Evolutionary conservation across 2,329 filamentous ascomycete genomes (phyloP).

Genomic region (Clarireedia monteithiana): DNA sequence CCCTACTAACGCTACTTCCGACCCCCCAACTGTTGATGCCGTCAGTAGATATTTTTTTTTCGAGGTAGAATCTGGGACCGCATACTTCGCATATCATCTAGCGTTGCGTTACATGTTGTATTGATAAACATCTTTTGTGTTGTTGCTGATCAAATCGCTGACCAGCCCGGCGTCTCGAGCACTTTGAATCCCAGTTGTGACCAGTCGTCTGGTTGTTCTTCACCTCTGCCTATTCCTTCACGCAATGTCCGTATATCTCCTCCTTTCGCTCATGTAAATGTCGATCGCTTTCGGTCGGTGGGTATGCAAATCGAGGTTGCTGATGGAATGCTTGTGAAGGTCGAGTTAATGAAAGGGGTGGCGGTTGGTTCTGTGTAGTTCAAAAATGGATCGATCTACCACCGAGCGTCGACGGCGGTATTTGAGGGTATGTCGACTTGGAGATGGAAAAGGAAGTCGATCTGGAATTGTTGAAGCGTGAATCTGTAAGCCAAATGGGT

Average conservation of each 20-base stretch:
- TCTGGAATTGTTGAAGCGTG: neutral
- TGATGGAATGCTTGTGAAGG: neutral
- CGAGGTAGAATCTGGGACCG: neutral
- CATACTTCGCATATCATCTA: conserved; percentile 32
- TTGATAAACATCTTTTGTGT: conserved; percentile 5
- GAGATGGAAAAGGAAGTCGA: neutral
- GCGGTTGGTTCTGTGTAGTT: neutral
- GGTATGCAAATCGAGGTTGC: no score
- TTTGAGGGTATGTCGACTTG: neutral
- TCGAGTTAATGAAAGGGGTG: neutral
- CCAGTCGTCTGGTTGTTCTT: neutral
- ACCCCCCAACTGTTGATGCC: conserved; percentile 23
- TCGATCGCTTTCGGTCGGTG: neutral
- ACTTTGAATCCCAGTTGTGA: neutral
- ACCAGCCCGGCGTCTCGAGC: conserved; percentile 4
- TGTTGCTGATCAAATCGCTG: conserved; percentile 1
- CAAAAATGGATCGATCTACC: neutral
- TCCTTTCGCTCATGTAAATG: neutral
- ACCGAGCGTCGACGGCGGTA: neutral
- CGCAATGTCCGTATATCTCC: neutral
- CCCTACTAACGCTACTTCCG: conserved; percentile 41
- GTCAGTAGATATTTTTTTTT: conserved; percentile 15
- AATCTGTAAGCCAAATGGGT: conserved; percentile 3
- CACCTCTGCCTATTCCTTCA: neutral
- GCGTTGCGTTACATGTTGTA: conserved; percentile 29